Evolutionary conservation across 495 filamentous ascomycete species (phyloP), one percentile per base, ranked within the genome.

Genomic region (Aspergillus hancockii): DNA sequence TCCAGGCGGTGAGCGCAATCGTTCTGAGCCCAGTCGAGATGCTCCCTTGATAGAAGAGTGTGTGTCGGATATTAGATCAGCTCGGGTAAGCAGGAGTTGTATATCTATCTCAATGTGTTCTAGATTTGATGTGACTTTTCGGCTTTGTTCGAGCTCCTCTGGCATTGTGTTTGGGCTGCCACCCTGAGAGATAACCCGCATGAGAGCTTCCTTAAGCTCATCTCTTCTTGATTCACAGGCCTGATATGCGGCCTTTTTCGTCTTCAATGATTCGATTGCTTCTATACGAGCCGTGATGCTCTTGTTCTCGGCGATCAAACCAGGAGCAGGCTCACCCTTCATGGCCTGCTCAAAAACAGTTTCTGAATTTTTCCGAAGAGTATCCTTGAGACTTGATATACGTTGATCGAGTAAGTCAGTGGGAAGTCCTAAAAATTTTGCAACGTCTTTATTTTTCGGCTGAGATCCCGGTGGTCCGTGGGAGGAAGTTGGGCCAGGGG

Each of bases 271-370:
- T 49, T 74, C 67, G 49, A 80, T 70, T 2, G 71, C 68, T 34
- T 75, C 67, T 18, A 78, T 71, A 43, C 66, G 68, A 28, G 64
- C 53, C 7, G 71, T 68, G 28, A 75, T 63, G 22, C 32, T 54
- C 46, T 75, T 74, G 61, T 77, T 77, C 45, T 72, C 67, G 3
- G 70, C 58, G n/a, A 78, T 64, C 34, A 80, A 43, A 40, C 75
- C 72, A 4, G 70, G 71, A 2, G 71, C 69, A 14, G 64, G 63
- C 59, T 66, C 67, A n/a, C 75, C 75, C 57, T 70, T 68, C 74
- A 80, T 77, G 34, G 70, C 71, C 47, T 71, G 65, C 49, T 76
- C 59, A 47, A 75, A 77, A 12, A 78, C 69, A 49, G 75, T 60
- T 41, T 71, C 70, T 0, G 77, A 70, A 43, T 80, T 79, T 28